Evolutionary conservation across 2,329 filamentous ascomycete genomes (phyloP), one percentile per base, ranked within the genome.

Genomic region (Aureobasidium pullulans): DNA sequence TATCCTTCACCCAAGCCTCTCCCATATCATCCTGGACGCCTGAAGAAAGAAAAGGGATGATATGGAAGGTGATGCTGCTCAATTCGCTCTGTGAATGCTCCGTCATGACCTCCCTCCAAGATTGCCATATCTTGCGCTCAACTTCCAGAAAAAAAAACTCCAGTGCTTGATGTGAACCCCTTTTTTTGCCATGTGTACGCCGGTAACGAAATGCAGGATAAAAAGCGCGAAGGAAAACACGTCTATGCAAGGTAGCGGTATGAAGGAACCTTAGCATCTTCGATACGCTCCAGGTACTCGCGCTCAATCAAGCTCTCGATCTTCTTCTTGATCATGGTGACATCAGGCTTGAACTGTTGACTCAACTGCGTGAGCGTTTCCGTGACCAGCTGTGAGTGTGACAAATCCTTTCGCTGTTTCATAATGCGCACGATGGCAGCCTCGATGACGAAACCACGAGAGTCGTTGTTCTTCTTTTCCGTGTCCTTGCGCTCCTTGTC

Each of bases 391-490:
- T 86, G 81, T 49, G 85, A 79, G 68, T 93, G 89, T 2, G 79
- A 73, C 11, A 89, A 80, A 64, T 86, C 81, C 70, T 91, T 91
- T 60, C 88, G 85, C 76, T 88, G 85, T 87, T 93, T 93, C 88
- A 92, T 92, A 67, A 91, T 91, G 53, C 89, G 80, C 61, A 92
- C 88, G 64, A 93, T 79, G 4, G 87, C 87, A 7, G 88, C 88
- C 67, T 93, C 88, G 28, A 91, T 83, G 42, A 87, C 82, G 69
- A 88, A 85, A 46, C 81, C 81, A 63, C 89, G 79, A 23, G 83
- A 85, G 69, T 89, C 84, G 65, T 89, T 83, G 64, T 88, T 90
- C 77, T 87, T 88, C 66, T 86, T 82, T 70, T 91, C 86, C 0
- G 89, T 93, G 54, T 84, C 83, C 72, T 84, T 85, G 44, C 84